Base-by-base conservation (phyloP, 805 yeast genomes). In the Wickerhamiella australiensis region DNA sequence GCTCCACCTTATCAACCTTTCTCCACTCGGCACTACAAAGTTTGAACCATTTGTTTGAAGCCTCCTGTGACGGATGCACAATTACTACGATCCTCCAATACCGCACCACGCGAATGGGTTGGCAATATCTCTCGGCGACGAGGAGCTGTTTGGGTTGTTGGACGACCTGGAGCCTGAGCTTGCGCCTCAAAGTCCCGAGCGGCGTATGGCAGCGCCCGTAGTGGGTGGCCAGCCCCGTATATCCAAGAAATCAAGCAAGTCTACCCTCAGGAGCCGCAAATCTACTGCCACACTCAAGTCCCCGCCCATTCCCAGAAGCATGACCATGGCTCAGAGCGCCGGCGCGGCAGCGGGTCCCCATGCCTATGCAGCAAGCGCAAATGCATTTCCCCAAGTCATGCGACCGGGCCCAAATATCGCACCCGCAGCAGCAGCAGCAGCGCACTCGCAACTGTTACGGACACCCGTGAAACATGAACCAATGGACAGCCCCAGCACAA, bases 401-500 rank as follows among this genome's bases (percentile, higher is more conserved):
- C 11, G 37, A n/a, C 18, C 45, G 15, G 37, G 25, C 20, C 38
- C 42, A 3, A 36, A 26, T 15, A 37, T 49, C 20, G 51, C 51
- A 2, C 48, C 51, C 12, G 51, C 51, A 4, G 51, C 51, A 4
- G 51, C 51, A 6, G 51, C 51, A 1, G 51, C 51, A 2, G 51
- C 51, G 12, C 46, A 40, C 25, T 27, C 29, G 15, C 31, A 21
- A 22, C 26, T 27, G 12, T 6, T 22, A 12, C 23, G 47, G 25
- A 44, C 48, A 7, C 48, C 51, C 9, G 27, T 44, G 5, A 36
- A 26, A 22, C 42, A 26, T 1, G 36, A 42, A 12, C 44, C 44
- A 13, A 27, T 37, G 8, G 27, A 37, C 26, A 52, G 59, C 5
- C 61, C 61, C 3, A 46, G 54, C 20, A 59, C 60, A 4, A 46